Base-by-base conservation (phyloP, 345 rosid genomes). In the Syzygium aqueum region DNA sequence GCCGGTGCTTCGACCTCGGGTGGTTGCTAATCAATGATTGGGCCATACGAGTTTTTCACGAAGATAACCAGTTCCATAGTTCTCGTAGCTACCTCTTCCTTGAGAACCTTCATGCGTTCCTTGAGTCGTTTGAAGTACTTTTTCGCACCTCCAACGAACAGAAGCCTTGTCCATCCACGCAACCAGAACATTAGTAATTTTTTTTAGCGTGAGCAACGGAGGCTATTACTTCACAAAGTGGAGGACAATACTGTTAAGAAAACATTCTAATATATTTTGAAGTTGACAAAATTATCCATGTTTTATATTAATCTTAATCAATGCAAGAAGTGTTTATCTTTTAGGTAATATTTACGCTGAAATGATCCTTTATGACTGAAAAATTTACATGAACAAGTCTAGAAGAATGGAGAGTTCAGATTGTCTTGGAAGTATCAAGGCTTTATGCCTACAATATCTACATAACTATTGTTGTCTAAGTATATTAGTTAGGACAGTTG, bases 1-100 rank as follows among this genome's bases (percentile, higher is more conserved):
- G 89, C 90, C 77, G 91, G 92, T 0, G 95, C 96, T 91, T 95
- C 97, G 28, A 96, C 93, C 89, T 95, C 95, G 3, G 97, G 97
- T 37, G 95, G 91, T 1, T 85, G 85, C 5, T 86, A 67, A 43
- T 91, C 94, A 2, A 88, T 92, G 50, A 61, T n/a, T n/a, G 19
- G 10, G 8, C 6, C 15, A 10, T 13, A 0, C 73, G 91, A 8
- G 90, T 89, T 28, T 94, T 93, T 19, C 50, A 93, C 93, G 4
- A 92, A 86, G 77, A 95, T 92, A 57, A 92, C 93, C 0, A 96
- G 94, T 88, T 95, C 97, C 85, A 94, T 89, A 22, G 17, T 46
- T 83, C 56, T 83, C n/a, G 50, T 50, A 30, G n/a, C 85, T 28
- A 8, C 53, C 56, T 83, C 53, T 46, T 83, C 85, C 85, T 83